Evolutionary conservation across 257 asterid genomes (phyloP).

Genomic region (Solanum bulbocastanum): DNA sequence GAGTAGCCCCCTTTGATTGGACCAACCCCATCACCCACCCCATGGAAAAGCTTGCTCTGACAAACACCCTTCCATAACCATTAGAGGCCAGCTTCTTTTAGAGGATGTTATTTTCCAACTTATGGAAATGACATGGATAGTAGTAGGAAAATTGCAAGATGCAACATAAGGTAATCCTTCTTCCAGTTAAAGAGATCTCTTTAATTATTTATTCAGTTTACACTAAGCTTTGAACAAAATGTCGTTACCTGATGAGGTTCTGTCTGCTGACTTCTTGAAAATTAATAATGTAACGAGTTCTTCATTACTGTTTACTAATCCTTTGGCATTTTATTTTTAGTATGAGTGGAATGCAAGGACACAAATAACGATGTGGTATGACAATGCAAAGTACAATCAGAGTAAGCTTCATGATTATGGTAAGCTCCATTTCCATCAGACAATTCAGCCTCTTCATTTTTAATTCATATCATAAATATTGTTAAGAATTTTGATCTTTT

Average conservation of each 20-base stretch:
- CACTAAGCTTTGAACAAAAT: not conserved
- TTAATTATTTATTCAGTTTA: not conserved
- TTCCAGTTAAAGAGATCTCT: not conserved
- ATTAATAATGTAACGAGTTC: not conserved
- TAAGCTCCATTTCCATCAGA: constrained; percentile 1
- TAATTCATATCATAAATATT: not conserved
- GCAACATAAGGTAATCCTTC: not conserved
- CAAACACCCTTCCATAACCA: not conserved
- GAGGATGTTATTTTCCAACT: not conserved
- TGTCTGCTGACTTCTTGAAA: not conserved
- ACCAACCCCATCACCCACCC: not conserved
- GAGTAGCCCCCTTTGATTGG: not conserved
- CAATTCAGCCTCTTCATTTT: not conserved
- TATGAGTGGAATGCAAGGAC: constrained; percentile 98
- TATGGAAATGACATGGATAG: not conserved
- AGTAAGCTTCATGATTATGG: constrained; percentile 94
- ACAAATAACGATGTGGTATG: constrained; percentile 97
- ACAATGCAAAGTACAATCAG: constrained; percentile 47
- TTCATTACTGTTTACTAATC: not conserved
- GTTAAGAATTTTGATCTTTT: not conserved
- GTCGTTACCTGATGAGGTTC: not conserved
- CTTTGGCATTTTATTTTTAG: constrained; percentile 16
- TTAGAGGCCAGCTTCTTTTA: not conserved
- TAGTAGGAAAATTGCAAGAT: not conserved
- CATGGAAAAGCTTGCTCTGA: not conserved